Evolutionary conservation across 352 stramenopile species (phyloP), one percentile per base, ranked within the genome.

Genomic region (Phytophthora podocarpi): DNA sequence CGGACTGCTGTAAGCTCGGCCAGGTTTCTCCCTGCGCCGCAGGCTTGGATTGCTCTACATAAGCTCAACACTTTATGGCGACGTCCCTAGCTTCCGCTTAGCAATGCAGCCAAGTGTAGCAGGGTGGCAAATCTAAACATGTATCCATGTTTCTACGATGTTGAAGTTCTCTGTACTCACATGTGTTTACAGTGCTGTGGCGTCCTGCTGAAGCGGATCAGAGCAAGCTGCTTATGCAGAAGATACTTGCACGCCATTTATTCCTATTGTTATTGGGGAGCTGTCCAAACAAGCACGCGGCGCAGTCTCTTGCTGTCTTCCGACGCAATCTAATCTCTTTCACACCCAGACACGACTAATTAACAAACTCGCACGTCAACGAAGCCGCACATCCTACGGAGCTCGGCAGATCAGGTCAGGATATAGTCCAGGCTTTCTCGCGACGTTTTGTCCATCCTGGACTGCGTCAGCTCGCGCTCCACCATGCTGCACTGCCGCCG

Each of bases 1-100:
- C 52, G 8, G 59, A 75, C 34, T 78, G 58, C 43, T 64, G 53
- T 27, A 64, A 65, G 37, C 52, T 74, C 7, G 59, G 49, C 41
- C 43, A 64, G 28, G 46, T 50, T 12, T 18, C 51, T 4, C 20
- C 34, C 11, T 9, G n/a, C 9, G 3, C n/a, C 30, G 21, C 4
- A 39, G 42, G n/a, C 53, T 59, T 13, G 20, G 43, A 8, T 18
- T 56, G 35, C 28, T 34, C 36, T 65, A 48, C 41, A 70, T 70
- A n/a, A n/a, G n/a, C n/a, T n/a, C n/a, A n/a, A n/a, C n/a, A n/a
- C n/a, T n/a, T n/a, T n/a, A n/a, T n/a, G n/a, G n/a, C n/a, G n/a
- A n/a, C n/a, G n/a, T n/a, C n/a, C n/a, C n/a, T n/a, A n/a, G n/a
- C n/a, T n/a, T n/a, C n/a, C n/a, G n/a, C n/a, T n/a, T n/a, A n/a